phyloP scores from a whole-genome alignment of 2,329 filamentous ascomycete species.

The Arthrobotrys musiformis region DNA sequence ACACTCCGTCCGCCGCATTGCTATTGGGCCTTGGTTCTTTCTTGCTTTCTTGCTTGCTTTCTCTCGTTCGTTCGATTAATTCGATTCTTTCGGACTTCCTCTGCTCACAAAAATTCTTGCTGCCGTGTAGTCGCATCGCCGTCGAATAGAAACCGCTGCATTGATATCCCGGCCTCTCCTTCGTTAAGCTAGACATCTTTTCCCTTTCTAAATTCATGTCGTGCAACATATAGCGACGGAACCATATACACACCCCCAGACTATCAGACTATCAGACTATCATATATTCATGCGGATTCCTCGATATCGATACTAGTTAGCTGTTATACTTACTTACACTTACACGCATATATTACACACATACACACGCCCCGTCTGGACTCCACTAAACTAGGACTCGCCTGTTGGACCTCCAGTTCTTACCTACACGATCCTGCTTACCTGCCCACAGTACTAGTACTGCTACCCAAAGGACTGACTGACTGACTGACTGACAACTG shows the following conservation, averaged over 20 bases:
- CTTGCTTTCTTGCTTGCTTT: too few relatives aligned
- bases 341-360: too few relatives aligned
- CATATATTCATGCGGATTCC: too few relatives aligned
- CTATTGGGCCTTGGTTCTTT: conserved; percentile 44
- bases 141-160: conserved; percentile 53
- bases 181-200: conserved; percentile 28
- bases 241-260: conserved; percentile 21
- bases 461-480: too few relatives aligned
- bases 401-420: conserved; percentile 29
- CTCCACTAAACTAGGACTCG: conserved; percentile 7
- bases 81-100: conserved; percentile 29
- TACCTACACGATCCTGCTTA: conserved; percentile 23
- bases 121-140: conserved; percentile 45
- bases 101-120: conserved; percentile 44
- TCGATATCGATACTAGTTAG: too few relatives aligned
- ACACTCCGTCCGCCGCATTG: conserved; percentile 52
- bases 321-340: too few relatives aligned
- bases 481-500: too few relatives aligned
- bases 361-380: neutral
- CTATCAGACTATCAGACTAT: too few relatives aligned
- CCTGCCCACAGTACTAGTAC: conserved; percentile 12
- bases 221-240: conserved; percentile 50
- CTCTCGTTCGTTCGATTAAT: too few relatives aligned
- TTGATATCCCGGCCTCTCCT: conserved; percentile 46
- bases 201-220: conserved; percentile 14